These are phyloP conservation scores for Nicotiana attenuata DNA, from an alignment of 257 asterid genomes.

Conservation along the genomic window DNA sequence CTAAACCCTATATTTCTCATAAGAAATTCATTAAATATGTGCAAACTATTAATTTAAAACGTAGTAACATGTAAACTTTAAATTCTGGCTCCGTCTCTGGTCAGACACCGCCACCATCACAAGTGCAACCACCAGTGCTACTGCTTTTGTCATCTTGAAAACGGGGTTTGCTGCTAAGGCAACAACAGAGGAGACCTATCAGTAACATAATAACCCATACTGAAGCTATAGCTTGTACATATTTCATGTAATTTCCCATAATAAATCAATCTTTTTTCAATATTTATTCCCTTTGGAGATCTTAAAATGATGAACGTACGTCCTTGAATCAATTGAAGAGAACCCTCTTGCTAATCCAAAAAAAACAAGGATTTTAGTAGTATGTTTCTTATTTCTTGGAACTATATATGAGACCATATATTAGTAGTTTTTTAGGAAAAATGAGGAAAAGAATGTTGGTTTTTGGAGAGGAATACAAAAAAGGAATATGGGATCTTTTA, in stretches of 20 bases:
- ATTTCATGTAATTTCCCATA: constrained; percentile 20
- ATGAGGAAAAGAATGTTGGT: neutral
- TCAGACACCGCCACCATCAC: constrained; percentile 18
- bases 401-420: neutral
- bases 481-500: neutral
- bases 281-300: no score
- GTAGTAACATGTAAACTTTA: no score
- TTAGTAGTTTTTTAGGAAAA: neutral
- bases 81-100: no score
- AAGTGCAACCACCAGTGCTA: constrained; percentile 14
- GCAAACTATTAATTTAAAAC: no score
- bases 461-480: neutral
- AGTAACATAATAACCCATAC: constrained; percentile 17
- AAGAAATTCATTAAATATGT: no score
- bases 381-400: neutral
- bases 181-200: constrained; percentile 22
- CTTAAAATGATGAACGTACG: no score
- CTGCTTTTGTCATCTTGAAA: constrained; percentile 11
- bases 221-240: constrained; percentile 13
- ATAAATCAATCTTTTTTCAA: neutral
- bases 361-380: neutral
- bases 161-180: constrained; percentile 17
- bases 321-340: neutral
- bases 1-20: no score
- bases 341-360: neutral